A percentile compares a stretch with the other conserved stretches of the same genome.
Conservation (phyloP, 73 alveolate species). For the Paramecium sonneborni region DNA sequence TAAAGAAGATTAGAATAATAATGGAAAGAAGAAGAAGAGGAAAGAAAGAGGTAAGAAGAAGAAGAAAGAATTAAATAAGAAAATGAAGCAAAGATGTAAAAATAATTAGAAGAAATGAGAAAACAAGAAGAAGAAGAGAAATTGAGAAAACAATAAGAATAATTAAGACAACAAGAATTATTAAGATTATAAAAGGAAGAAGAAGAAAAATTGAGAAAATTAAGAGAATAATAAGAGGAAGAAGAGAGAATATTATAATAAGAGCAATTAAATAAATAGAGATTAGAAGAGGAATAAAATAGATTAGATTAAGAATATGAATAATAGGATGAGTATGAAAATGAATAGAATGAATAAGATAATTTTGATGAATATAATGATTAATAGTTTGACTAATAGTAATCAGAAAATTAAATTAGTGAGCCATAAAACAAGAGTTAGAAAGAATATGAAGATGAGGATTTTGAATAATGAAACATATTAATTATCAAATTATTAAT, state of each 20-base stretch:
- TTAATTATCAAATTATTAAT: slow-evolving; percentile 11
- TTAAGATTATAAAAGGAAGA: not conserved
- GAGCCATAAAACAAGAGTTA: not conserved
- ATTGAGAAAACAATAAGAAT: not conserved
- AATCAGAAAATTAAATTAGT: not conserved
- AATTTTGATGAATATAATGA: not conserved
- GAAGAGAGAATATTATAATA: not conserved
- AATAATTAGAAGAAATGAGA: not conserved
- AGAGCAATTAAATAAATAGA: not conserved
- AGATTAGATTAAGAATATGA: not conserved
- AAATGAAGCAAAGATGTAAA: not conserved
- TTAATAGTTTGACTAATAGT: not conserved
- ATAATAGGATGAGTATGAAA: not conserved
- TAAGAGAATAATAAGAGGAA: not conserved
- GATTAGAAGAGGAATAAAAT: not conserved
- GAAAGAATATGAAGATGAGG: slow-evolving; percentile 20
- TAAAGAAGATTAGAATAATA: slow-evolving; percentile 1
- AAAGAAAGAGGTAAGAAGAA: not conserved
- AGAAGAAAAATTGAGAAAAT: not conserved
- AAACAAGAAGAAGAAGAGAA: not conserved
- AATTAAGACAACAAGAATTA: not conserved
- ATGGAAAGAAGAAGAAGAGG: not conserved
- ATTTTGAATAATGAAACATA: slow-evolving; percentile 37
- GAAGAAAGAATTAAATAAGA: not conserved
- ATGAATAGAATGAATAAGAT: not conserved